Evolutionary conservation across 768 basidiomycete genomes (phyloP), one percentile per base, ranked within the genome.

Genomic region (Royoungia palumana): DNA sequence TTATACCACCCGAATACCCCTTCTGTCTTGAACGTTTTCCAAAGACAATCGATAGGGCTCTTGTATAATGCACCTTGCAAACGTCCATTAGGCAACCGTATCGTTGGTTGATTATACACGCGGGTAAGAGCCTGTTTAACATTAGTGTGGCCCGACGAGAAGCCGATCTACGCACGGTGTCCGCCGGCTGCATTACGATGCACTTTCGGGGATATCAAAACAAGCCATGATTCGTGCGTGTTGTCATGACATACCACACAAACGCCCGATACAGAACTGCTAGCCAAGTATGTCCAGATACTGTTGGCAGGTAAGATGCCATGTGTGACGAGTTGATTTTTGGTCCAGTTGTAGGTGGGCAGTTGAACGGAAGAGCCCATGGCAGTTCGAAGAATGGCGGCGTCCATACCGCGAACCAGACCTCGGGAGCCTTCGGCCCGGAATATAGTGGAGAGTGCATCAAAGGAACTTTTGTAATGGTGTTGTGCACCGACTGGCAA

Each of bases 301-400:
- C 86, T 92, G 61, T 92, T 80, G 9, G 83, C 81, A 27, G 82
- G 80, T 35, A 89, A 69, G 49, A 90, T 79, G 4, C 83, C 83
- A 50, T 79, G 72, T 35, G 76, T 73, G 6, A 87, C 79, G 38
- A 99, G 70, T 46, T 85, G 80, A 42, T 78, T 81, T 69, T 99
- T 99, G 25, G 92, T 89, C 68, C 89, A 88, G 57, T 92, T 94
- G 67, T 99, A 99, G 40, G 89, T 89, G 2, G 96, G 96, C 22
- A 99, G 70, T 81, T 99, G 96, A 8, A 94, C 92, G 35, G 90
- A 92, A 35, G 89, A 91, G 5, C 94, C 96, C 89, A 94, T 95
- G 0, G 91, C 85, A 12, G 96, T 98, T 47, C 96, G 78, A 45
- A 99, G 71, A 46, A 96, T 84, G 6, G 96, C 94, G 27, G 94